A percentile compares a stretch with the other conserved stretches of the same genome.
Evolutionary conservation across 163 green algal genomes (phyloP).

Genomic region (Scenedesmus sp.): DNA sequence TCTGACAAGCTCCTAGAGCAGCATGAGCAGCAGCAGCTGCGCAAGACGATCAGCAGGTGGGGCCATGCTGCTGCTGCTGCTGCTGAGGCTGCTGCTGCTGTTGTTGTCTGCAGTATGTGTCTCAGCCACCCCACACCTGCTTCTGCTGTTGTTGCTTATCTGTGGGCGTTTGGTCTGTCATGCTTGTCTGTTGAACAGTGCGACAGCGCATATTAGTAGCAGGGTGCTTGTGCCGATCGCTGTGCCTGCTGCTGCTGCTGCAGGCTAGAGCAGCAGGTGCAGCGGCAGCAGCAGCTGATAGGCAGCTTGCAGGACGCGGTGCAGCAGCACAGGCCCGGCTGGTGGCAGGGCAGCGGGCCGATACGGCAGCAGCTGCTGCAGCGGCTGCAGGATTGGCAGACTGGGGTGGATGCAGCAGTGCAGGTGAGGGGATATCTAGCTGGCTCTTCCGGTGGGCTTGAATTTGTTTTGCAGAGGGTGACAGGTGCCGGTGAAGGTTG

Average conservation of each 20-base stretch:
- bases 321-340: slow-evolving; percentile 23
- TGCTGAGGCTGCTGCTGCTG: not conserved
- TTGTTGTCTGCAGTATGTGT: not conserved
- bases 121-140: not conserved
- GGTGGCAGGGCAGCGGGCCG: not conserved
- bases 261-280: slow-evolving; percentile 19
- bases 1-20: slow-evolving; percentile 16
- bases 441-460: too few species aligned
- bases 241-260: not conserved
- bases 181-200: too few species aligned
- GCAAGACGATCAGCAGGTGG: slow-evolving; percentile 15
- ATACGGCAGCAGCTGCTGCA: slow-evolving; percentile 27
- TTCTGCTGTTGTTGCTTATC: not conserved
- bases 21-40: slow-evolving; percentile 40
- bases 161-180: too few species aligned
- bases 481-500: too few species aligned
- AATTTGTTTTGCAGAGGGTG: too few species aligned
- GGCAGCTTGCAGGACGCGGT: not conserved
- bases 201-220: too few species aligned
- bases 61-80: not conserved
- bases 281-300: slow-evolving; percentile 23
- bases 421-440: not conserved
- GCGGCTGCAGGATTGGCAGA: slow-evolving; percentile 2
- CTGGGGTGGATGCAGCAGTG: not conserved
- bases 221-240: not conserved